Base-by-base conservation (phyloP, 371 early-diverging fungal genomes). In the Mucor ambiguus region DNA sequence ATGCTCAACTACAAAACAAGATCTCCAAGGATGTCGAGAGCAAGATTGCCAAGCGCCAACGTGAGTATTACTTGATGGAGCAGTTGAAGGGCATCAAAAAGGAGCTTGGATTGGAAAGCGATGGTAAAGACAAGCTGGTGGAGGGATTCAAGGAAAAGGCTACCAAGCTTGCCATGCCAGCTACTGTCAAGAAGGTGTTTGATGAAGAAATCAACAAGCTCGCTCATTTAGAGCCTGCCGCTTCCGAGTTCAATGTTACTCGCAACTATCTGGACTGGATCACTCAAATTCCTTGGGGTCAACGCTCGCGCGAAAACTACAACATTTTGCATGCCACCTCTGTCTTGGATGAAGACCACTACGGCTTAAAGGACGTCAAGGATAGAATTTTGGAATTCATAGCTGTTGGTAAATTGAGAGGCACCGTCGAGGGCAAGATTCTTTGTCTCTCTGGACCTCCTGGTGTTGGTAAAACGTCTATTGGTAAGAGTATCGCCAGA, bases 291-390 rank as follows among this genome's bases (percentile, higher is more conserved):
- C 99, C 99, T 18, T 98, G 98, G 98, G 99, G 98, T 38, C 87
- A 90, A 66, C 84, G 90, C 57, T 90, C 92, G 8, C 81, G 83
- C 12, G 97, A 98, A 77, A 96, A 95, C 77, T 96, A 95, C 72
- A 92, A 94, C 68, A 87, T 97, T 63, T 65, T 73, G 32, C 90
- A 93, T 66, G 97, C 99, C 20, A 79, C 82, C 20, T 74, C 68
- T 24, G 94, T 97, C 2, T 83, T 98, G 49, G 98, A 98, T 76
- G 95, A 96, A 77, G 98, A 98, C 73, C 99, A 98, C 74, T 98
- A 97, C 71, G 99, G 99, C n/a, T 75, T 98, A 60, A 92, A 97
- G 77, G 99, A 98, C 75, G 97, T 98, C 63, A 98, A 98, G 87
- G 96, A 98, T 68, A 88, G 99, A 22, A 98, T 98, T 70, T 79